phyloP scores from a whole-genome alignment of 1,284 basidiomycete genomes.

The Xanthoconium separans region DNA sequence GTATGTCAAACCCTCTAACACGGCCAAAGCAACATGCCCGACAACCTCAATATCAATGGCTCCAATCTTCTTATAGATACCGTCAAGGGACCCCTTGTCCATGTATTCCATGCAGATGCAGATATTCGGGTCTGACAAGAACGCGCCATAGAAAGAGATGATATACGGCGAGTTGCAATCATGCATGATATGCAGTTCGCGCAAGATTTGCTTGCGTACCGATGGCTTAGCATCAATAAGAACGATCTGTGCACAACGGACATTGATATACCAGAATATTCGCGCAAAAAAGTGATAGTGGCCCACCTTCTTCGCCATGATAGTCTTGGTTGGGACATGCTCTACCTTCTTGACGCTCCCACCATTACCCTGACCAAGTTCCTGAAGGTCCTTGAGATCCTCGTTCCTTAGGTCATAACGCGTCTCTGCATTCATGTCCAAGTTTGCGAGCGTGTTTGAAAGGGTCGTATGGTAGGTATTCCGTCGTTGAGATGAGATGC shows the following conservation, averaged over 20 bases:
- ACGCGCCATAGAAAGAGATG: constrained; percentile 96
- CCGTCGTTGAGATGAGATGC: constrained; percentile 43
- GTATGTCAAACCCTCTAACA: constrained; percentile 94
- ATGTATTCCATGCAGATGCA: constrained; percentile 99
- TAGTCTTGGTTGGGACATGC: constrained; percentile 83
- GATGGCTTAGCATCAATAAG: constrained; percentile 97
- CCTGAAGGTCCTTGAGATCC: constrained; percentile 81
- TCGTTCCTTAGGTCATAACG: constrained; percentile 77
- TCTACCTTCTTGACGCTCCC: constrained; percentile 97
- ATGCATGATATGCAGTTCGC: constrained; percentile 98
- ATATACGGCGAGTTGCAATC: constrained; percentile 94
- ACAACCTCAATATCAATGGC: constrained; percentile 89
- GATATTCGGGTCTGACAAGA: constrained; percentile 94
- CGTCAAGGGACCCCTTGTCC: constrained; percentile 90
- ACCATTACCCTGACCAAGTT: constrained; percentile 96
- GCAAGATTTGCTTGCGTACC: constrained; percentile 96
- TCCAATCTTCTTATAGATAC: constrained; percentile 93
- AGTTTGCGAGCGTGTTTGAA: constrained; percentile 70
- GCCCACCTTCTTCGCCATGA: constrained; percentile 94
- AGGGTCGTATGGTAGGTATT: constrained; percentile 71
- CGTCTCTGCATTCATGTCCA: constrained; percentile 74
- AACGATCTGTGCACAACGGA: constrained; percentile 69
- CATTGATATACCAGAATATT: not conserved
- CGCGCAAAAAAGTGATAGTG: not conserved
- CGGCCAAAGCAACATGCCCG: constrained; percentile 86